phyloP scores from a whole-genome alignment of 2,329 filamentous ascomycete genomes.

The Fusarium fujikuroi region DNA sequence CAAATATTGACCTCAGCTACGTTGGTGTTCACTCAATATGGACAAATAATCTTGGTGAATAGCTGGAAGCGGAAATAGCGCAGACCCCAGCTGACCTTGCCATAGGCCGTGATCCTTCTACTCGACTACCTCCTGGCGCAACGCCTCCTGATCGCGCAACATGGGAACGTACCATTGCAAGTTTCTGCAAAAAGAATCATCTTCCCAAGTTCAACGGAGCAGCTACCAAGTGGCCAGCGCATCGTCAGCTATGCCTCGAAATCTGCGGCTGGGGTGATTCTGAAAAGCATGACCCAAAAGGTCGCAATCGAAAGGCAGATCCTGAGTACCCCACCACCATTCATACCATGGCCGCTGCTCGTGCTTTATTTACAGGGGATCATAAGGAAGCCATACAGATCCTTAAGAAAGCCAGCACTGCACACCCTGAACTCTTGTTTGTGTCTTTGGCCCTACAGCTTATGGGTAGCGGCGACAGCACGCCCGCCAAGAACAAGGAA shows the following conservation, averaged over 20 bases:
- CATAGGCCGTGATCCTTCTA: slow-evolving; percentile 60
- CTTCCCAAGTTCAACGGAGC: slow-evolving; percentile 72
- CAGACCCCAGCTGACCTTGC: slow-evolving; percentile 5
- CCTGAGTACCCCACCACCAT: slow-evolving; percentile 63
- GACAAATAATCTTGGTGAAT: slow-evolving; percentile 73
- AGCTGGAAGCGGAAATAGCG: background rate
- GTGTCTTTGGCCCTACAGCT: slow-evolving; percentile 74
- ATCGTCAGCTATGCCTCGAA: slow-evolving; percentile 79
- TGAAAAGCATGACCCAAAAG: slow-evolving; percentile 57
- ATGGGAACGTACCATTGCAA: slow-evolving; percentile 71
- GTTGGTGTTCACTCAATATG: slow-evolving; percentile 79
- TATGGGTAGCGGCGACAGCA: slow-evolving; percentile 61
- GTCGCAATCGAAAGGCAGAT: slow-evolving; percentile 54
- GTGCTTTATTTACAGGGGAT: slow-evolving; percentile 79
- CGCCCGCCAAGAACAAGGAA: slow-evolving; percentile 57
- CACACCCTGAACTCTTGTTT: slow-evolving; percentile 73
- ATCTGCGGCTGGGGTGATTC: slow-evolving; percentile 78
- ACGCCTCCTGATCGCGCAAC: slow-evolving; percentile 59
- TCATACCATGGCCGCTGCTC: slow-evolving; percentile 79
- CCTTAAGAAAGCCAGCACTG: slow-evolving; percentile 73
- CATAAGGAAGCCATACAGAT: slow-evolving; percentile 75
- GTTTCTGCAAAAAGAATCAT: slow-evolving; percentile 70
- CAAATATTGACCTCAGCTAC: slow-evolving; percentile 77
- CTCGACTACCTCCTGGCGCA: slow-evolving; percentile 59
- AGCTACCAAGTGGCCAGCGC: slow-evolving; percentile 72